These are phyloP conservation scores for Lactifluus rugatus DNA, from an alignment of 768 basidiomycete genomes.

Conservation along the genomic window DNA sequence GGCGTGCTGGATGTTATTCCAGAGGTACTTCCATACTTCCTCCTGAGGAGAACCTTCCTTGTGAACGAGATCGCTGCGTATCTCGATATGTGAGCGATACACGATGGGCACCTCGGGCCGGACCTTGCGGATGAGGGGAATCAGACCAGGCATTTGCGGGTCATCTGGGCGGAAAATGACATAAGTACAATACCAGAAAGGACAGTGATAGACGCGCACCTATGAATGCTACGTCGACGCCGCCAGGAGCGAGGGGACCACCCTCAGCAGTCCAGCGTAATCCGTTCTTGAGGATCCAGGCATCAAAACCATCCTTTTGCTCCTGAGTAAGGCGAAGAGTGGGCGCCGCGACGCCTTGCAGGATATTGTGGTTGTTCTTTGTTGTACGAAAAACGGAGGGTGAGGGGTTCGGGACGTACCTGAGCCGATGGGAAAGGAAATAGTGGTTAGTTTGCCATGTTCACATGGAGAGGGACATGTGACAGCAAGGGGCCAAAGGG, in stretches of 20 bases:
- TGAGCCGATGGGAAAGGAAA: conserved; percentile 24
- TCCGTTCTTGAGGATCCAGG: conserved; percentile 87
- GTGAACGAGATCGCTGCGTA: conserved; percentile 71
- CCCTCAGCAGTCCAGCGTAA: conserved; percentile 80
- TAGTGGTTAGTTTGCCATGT: background rate
- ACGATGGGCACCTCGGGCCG: conserved; percentile 81
- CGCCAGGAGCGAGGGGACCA: conserved; percentile 73
- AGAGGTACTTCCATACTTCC: conserved; percentile 92
- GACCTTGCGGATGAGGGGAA: conserved; percentile 82
- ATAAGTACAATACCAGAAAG: background rate
- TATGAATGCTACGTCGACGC: conserved; percentile 83
- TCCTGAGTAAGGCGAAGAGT: conserved; percentile 69
- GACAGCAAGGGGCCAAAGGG: background rate
- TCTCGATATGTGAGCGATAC: conserved; percentile 94
- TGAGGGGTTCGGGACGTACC: conserved; percentile 84
- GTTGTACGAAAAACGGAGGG: conserved; percentile 88
- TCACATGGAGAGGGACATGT: background rate
- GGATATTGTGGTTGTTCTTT: conserved; percentile 91
- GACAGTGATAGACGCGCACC: conserved; percentile 33
- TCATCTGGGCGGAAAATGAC: conserved; percentile 42
- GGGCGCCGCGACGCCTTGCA: conserved; percentile 84
- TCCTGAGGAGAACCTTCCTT: conserved; percentile 74
- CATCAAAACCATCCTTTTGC: conserved; percentile 70
- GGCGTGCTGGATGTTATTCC: conserved; percentile 82
- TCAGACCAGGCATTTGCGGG: conserved; percentile 90